Evolutionary conservation across 2,329 filamentous ascomycete genomes (phyloP).

Genomic region (Xenosphaeropsis pyriputrescens): DNA sequence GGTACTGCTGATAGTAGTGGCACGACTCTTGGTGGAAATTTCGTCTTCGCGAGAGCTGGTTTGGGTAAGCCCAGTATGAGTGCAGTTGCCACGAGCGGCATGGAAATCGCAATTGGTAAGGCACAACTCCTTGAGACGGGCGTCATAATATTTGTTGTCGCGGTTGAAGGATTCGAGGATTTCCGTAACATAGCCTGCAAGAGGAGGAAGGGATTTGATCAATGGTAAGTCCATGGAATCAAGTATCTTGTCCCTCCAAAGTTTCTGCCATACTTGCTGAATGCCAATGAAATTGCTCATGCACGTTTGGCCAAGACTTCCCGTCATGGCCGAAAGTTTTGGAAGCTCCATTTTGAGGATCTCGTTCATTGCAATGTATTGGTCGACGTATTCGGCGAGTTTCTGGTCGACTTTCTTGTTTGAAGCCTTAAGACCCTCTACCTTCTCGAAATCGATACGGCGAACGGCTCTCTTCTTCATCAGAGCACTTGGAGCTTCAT

Average conservation of each 20-base stretch:
- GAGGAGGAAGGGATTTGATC: too few relatives aligned
- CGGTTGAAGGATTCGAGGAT: constrained; percentile 65
- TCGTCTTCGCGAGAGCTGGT: constrained; percentile 15
- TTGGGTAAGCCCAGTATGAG: too few relatives aligned
- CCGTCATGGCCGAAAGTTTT: constrained; percentile 66
- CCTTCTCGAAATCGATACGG: constrained; percentile 77
- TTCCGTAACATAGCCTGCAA: constrained; percentile 22
- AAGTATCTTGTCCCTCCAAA: constrained; percentile 68
- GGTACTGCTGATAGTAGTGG: constrained; percentile 7
- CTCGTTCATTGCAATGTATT: constrained; percentile 75
- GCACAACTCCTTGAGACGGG: constrained; percentile 53
- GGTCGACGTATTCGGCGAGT: constrained; percentile 68
- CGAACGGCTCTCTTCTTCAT: constrained; percentile 94
- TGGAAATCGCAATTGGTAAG: constrained; percentile 63
- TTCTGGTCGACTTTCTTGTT: constrained; percentile 83
- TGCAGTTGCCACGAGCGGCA: neutral
- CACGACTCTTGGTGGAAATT: constrained; percentile 17
- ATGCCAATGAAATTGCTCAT: constrained; percentile 73
- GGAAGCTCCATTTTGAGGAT: constrained; percentile 87
- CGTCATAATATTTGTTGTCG: constrained; percentile 66
- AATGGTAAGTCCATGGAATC: too few relatives aligned
- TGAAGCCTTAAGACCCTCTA: constrained; percentile 58
- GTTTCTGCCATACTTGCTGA: constrained; percentile 68
- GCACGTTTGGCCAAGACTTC: constrained; percentile 70
- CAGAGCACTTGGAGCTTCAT: constrained; percentile 70